Evolutionary conservation across 2,329 filamentous ascomycete genomes (phyloP).

Genomic region (Xylaria sp.): DNA sequence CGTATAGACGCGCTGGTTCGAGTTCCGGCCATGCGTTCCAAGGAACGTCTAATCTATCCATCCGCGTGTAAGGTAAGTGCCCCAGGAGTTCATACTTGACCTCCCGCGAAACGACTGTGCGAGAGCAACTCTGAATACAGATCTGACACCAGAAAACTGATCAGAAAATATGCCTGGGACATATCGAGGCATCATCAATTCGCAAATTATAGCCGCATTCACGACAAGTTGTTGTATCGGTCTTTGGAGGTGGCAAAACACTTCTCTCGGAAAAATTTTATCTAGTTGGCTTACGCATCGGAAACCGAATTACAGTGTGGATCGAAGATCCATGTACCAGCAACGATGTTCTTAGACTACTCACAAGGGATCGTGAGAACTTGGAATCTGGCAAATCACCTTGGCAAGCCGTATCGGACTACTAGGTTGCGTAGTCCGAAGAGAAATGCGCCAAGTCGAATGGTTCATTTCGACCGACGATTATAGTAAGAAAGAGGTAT

Average conservation of each 20-base stretch:
- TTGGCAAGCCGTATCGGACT: conserved; percentile 31
- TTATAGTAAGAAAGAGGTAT: conserved; percentile 31
- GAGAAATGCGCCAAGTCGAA: conserved; percentile 38
- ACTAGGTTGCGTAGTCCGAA: conserved; percentile 27
- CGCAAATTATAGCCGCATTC: neutral
- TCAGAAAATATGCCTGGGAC: neutral
- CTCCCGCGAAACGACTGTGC: neutral
- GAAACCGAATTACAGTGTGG: conserved; percentile 30
- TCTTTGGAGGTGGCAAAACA: neutral
- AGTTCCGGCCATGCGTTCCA: conserved; percentile 8
- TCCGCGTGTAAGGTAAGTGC: conserved; percentile 7
- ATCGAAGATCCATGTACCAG: conserved; percentile 28
- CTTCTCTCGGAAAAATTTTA: neutral
- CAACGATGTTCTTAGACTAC: conserved; percentile 8
- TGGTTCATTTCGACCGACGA: conserved; percentile 33
- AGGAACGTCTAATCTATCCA: conserved; percentile 2
- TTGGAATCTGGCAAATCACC: conserved; percentile 19
- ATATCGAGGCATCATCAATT: neutral
- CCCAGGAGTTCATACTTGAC: neutral
- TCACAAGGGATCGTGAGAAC: conserved; percentile 21
- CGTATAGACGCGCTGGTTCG: conserved; percentile 7
- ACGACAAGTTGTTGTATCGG: neutral
- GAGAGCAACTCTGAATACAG: neutral
- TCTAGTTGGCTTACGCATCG: conserved; percentile 20
- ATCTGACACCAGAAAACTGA: neutral